A percentile compares a stretch with the other conserved stretches of the same genome.
These are phyloP conservation scores for Forsythia suspensa DNA, from an alignment of 257 asterid species.

Conservation along the genomic window DNA sequence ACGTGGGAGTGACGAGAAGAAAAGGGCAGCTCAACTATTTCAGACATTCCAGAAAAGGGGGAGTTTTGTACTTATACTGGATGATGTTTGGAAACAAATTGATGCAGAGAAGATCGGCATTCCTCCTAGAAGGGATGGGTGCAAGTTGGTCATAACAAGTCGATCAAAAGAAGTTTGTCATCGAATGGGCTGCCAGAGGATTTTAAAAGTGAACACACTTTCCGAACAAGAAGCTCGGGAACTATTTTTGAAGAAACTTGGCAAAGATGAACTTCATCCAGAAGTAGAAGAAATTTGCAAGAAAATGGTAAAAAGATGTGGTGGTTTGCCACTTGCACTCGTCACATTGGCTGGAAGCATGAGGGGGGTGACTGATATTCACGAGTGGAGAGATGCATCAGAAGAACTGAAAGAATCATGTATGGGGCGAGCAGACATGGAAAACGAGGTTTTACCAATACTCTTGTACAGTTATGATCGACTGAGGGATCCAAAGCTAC, in stretches of 20 bases:
- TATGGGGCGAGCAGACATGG: slow-evolving; percentile 13
- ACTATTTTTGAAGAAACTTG: slow-evolving; percentile 7
- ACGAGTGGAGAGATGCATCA: slow-evolving; percentile 24
- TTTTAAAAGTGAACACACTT: slow-evolving; percentile 13
- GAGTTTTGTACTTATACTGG: slow-evolving; percentile 15
- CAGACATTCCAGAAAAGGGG: not conserved
- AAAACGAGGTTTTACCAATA: slow-evolving; percentile 14
- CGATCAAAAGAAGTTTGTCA: slow-evolving; percentile 18
- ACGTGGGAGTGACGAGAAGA: not conserved
- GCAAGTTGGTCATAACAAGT: slow-evolving; percentile 27
- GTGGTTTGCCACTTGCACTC: slow-evolving; percentile 24
- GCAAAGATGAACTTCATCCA: not conserved
- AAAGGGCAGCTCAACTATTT: slow-evolving; percentile 2
- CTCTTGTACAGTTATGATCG: slow-evolving; percentile 20
- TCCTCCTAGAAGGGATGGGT: not conserved
- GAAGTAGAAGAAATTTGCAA: slow-evolving; percentile 19
- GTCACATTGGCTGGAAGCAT: slow-evolving; percentile 22
- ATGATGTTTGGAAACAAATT: slow-evolving; percentile 19
- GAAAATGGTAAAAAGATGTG: slow-evolving; percentile 6
- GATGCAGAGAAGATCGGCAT: slow-evolving; percentile 12
- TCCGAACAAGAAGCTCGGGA: slow-evolving; percentile 15
- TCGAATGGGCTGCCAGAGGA: slow-evolving; percentile 13
- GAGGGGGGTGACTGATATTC: slow-evolving; percentile 19
- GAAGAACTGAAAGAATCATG: not conserved
- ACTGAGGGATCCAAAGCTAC: not conserved